Percentiles rank a stretch among this genome's conserved stretches.
phyloP scores from a whole-genome alignment of 495 filamentous ascomycete species.

The Talaromyces liani region DNA sequence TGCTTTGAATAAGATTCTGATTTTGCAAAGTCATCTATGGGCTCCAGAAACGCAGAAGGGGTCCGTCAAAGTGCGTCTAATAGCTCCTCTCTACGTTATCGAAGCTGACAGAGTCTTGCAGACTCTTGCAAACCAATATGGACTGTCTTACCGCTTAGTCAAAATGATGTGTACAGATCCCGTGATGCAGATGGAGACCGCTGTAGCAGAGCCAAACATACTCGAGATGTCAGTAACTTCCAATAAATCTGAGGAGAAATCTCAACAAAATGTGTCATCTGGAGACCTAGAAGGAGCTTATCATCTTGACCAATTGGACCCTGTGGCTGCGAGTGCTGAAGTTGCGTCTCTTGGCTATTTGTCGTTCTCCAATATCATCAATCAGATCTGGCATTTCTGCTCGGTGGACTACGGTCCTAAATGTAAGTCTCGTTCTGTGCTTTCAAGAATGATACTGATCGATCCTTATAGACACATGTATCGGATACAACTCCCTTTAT shows the following conservation, averaged over 20 bases:
- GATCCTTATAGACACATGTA: conserved; percentile 54
- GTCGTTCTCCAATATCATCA: conserved; percentile 40
- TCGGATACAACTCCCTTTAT: conserved; percentile 77
- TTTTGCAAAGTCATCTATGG: conserved; percentile 59
- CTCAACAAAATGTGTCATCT: neutral
- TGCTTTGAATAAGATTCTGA: conserved; percentile 3
- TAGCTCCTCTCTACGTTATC: neutral
- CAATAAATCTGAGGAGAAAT: neutral
- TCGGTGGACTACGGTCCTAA: conserved; percentile 52
- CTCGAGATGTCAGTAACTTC: neutral
- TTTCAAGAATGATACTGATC: conserved; percentile 4
- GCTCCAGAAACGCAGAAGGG: conserved; percentile 52
- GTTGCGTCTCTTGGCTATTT: conserved; percentile 22
- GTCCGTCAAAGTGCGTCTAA: conserved; percentile 34
- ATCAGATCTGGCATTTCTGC: conserved; percentile 61
- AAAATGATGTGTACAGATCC: conserved; percentile 58
- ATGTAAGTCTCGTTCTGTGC: conserved; percentile 25
- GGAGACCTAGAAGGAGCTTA: conserved; percentile 31
- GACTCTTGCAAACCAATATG: conserved; percentile 49
- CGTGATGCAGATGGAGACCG: conserved; percentile 15
- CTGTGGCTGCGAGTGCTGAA: conserved; percentile 17
- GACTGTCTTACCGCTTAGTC: conserved; percentile 59
- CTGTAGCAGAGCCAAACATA: conserved; percentile 10
- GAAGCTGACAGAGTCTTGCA: conserved; percentile 4
- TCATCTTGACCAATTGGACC: conserved; percentile 17